These are phyloP conservation scores for Erysimum cheiri DNA, from an alignment of 441 rosid species.

Conservation along the genomic window DNA sequence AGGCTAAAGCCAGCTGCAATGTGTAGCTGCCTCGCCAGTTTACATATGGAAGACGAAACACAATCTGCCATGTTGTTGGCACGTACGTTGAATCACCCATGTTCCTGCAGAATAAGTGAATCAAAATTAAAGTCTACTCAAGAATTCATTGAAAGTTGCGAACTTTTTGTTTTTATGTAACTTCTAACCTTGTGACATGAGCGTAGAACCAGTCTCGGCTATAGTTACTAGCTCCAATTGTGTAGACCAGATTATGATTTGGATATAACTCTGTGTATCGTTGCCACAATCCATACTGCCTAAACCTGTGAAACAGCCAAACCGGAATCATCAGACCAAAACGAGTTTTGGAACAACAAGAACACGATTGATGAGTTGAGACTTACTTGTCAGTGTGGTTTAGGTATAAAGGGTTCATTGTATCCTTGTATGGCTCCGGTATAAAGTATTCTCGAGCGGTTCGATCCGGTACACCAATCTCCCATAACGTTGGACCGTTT, in stretches of 20 bases:
- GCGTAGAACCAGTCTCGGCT: slow-evolving; percentile 46
- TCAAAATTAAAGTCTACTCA: not conserved
- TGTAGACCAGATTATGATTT: slow-evolving; percentile 38
- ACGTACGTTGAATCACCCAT: slow-evolving; percentile 40
- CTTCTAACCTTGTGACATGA: slow-evolving; percentile 44
- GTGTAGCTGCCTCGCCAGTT: slow-evolving; percentile 49
- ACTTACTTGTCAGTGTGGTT: slow-evolving; percentile 49
- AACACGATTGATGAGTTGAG: not conserved
- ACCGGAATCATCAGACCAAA: slow-evolving; percentile 17
- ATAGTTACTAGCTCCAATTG: slow-evolving; percentile 43
- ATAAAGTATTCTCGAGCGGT: slow-evolving; percentile 62
- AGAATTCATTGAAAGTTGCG: not conserved
- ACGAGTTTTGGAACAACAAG: not conserved
- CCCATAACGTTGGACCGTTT: slow-evolving; percentile 75
- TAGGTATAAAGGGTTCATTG: slow-evolving; percentile 44
- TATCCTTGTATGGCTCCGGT: slow-evolving; percentile 57
- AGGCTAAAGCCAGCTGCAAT: slow-evolving; percentile 76
- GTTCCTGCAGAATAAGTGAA: slow-evolving; percentile 40
- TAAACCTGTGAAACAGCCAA: slow-evolving; percentile 38
- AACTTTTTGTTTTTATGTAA: not conserved
- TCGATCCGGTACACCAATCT: slow-evolving; percentile 74
- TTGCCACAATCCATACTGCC: slow-evolving; percentile 46
- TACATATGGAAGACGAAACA: slow-evolving; percentile 50
- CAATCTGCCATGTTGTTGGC: slow-evolving; percentile 75
- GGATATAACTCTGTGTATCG: slow-evolving; percentile 44